phyloP scores from a whole-genome alignment of 1,284 basidiomycete species.

The Apiotrichum siamense region DNA sequence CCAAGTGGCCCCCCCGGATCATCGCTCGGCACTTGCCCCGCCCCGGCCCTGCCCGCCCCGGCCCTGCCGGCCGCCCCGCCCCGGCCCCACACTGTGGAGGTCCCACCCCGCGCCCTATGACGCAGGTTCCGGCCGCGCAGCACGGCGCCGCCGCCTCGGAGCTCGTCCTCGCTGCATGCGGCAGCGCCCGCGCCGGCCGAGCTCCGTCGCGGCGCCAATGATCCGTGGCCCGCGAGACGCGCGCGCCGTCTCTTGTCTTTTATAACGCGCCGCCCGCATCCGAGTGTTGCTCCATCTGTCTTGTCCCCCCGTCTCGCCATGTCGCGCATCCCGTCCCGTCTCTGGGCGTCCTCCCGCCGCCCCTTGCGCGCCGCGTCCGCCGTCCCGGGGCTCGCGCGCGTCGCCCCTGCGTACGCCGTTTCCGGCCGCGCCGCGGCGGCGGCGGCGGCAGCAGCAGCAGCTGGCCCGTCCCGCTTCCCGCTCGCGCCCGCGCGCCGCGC shows the following conservation, averaged over 20 bases:
- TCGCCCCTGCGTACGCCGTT: slow-evolving; percentile 1
- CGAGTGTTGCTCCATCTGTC: neutral
- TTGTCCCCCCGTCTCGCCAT: neutral
- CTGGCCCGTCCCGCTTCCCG: neutral
- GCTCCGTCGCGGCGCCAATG: too few species aligned
- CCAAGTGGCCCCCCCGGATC: neutral
- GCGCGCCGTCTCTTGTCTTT: neutral
- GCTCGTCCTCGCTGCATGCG: too few species aligned
- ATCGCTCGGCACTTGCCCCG: neutral
- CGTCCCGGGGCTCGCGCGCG: neutral
- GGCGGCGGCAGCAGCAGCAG: neutral
- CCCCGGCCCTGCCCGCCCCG: neutral
- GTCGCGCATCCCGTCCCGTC: slow-evolving; percentile 1
- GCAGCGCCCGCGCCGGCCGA: too few species aligned
- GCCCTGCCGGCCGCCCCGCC: neutral
- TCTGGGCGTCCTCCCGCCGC: neutral
- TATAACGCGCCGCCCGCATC: neutral
- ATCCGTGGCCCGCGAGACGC: too few species aligned
- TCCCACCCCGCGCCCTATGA: neutral
- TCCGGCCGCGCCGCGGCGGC: neutral
- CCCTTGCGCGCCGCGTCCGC: neutral
- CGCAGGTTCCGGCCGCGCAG: neutral
- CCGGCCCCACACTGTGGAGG: neutral
- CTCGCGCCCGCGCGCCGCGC: neutral
- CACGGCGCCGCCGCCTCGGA: too few species aligned